Evolutionary conservation across 495 filamentous ascomycete genomes (phyloP).

Genomic region (Xylaria castorea): DNA sequence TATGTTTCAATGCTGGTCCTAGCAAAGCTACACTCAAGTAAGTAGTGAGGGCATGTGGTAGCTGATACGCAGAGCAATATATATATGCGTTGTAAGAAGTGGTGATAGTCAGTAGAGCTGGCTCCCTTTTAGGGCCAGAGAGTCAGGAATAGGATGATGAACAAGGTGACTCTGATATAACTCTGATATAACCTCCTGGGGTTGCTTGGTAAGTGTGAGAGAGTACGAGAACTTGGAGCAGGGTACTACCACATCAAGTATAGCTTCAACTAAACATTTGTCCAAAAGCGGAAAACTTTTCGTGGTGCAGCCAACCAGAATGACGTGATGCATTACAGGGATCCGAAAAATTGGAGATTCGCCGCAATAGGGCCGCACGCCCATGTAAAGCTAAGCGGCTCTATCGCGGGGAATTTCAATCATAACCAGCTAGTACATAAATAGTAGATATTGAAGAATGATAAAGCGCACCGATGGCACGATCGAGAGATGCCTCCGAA

Average conservation of each 20-base stretch:
- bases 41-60: not conserved
- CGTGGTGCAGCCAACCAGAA: slow-evolving; percentile 33
- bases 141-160: not conserved
- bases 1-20: slow-evolving; percentile 21
- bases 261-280: slow-evolving; percentile 15
- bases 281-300: slow-evolving; percentile 24
- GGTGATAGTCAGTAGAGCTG: not conserved
- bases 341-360: slow-evolving; percentile 32
- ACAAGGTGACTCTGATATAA: not conserved
- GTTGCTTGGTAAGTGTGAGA: not conserved
- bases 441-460: slow-evolving; percentile 24
- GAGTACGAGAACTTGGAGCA: not conserved
- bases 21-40: slow-evolving; percentile 13
- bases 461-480: not conserved
- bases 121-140: not conserved
- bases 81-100: not conserved
- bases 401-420: slow-evolving; percentile 43
- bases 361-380: slow-evolving; percentile 42
- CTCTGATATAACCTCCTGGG: too few species aligned
- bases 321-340: slow-evolving; percentile 30
- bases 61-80: not conserved
- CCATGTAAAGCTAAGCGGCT: slow-evolving; percentile 41
- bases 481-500: not conserved
- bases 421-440: slow-evolving; percentile 8
- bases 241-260: slow-evolving; percentile 9